A percentile compares a stretch with the other conserved stretches of the same genome.
Conservation (phyloP, 1,284 basidiomycete species). For the Cutaneotrichosporon arboriforme region DNA sequence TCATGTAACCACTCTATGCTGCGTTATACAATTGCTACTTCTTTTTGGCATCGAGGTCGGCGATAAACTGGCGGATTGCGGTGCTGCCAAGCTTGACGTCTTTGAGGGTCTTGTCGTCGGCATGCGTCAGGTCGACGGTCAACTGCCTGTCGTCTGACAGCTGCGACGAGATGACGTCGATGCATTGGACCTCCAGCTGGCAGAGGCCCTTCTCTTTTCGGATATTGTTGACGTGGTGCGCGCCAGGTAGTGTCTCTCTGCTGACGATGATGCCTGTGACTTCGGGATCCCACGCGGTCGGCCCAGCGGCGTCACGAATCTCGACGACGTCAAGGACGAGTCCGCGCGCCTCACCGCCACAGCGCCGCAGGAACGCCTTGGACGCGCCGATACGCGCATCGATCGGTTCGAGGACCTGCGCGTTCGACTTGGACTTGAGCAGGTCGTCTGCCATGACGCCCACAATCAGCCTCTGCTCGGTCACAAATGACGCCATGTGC, state of each 20-base stretch:
- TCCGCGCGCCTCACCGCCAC: constrained; percentile 8
- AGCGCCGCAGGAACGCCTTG: constrained; percentile 56
- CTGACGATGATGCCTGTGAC: constrained; percentile 83
- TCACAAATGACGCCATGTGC: constrained; percentile 80
- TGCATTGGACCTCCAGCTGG: constrained; percentile 63
- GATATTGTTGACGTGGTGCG: constrained; percentile 47
- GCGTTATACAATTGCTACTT: neutral
- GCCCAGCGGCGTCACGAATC: constrained; percentile 77
- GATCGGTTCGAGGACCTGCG: constrained; percentile 65
- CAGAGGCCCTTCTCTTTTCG: constrained; percentile 50
- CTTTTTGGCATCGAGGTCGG: neutral
- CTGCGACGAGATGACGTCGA: constrained; percentile 76
- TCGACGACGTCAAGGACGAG: constrained; percentile 55
- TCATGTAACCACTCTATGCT: constrained; percentile 2
- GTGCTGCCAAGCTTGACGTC: constrained; percentile 85
- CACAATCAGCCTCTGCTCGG: constrained; percentile 72
- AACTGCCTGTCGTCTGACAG: constrained; percentile 8
- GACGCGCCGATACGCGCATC: constrained; percentile 55
- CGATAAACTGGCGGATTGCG: constrained; percentile 76
- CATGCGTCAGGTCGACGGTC: constrained; percentile 22
- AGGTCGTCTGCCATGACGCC: constrained; percentile 75
- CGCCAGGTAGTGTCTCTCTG: constrained; percentile 74
- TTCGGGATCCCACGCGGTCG: constrained; percentile 74
- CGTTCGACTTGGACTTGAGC: constrained; percentile 68
- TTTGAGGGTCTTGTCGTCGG: constrained; percentile 62